Evolutionary conservation across 768 basidiomycete species (phyloP), one percentile per base, ranked within the genome.

Genomic region (Phylloporus arenicola): DNA sequence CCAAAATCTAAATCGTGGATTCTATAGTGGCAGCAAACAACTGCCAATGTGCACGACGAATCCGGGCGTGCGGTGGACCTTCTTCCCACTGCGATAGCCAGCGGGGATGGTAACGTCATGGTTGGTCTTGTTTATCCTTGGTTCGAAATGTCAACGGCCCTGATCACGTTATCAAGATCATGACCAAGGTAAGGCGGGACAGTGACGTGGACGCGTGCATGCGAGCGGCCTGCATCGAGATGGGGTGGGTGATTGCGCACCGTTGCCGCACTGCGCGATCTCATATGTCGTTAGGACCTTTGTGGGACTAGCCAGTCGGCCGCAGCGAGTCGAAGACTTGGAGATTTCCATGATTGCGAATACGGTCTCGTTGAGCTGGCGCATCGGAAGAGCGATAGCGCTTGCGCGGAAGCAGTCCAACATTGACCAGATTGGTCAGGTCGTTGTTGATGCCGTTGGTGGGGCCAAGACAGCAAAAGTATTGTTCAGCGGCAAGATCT

Each of bases 401-500:
- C 70, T 76, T 4, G 75, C 77, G 50, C 70, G 78, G 41, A 75
- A 75, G 63, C 68, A 66, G 43, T 79, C 72, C 44, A 67, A 71
- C 48, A 63, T 78, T 39, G 70, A 69, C 48, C 59, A 60, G 43
- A 67, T 72, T 6, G 70, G 69, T 1, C 57, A 61, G 12, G 63
- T 65, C 41, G 52, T 72, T 45, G 68, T 72, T 25, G 63, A 66
- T n/a, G 58, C 70, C 10, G 69, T 73, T 16, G 70, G 70, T 0
- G 71, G 72, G 0, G 0, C 49, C 20, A 56, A 55, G 42, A 68
- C 67, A 55, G 75, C 59, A 56, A 71, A 56, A 58, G 72, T 60
- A 8, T 57, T 84, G 22, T 84, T 84, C 60, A 61, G 70, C 24
- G 84, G 84, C 13, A 86, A 86, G 65, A 80, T 84, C 22, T 57